Base-by-base conservation (phyloP, 2,329 filamentous ascomycete species). In the Conoideocrella luteorostrata region DNA sequence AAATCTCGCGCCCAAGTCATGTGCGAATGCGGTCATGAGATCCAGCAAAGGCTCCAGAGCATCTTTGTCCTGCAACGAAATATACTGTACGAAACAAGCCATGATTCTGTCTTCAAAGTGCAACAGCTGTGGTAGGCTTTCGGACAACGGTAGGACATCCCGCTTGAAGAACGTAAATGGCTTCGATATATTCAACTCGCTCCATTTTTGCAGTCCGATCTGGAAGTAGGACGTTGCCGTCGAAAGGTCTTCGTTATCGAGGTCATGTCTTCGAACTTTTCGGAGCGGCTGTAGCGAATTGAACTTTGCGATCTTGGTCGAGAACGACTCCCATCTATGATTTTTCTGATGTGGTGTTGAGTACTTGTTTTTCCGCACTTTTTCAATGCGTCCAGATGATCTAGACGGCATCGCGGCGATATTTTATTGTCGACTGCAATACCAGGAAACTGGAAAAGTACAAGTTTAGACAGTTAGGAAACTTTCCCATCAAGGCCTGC, bases 261-360 rank as follows among this genome's bases (percentile, higher is more conserved):
- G 81, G 57, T 86, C 82, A 69, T 94, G 79, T 62, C 85, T 84
- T 65, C 89, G 87, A 56, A 94, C 85, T 67, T 84, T 84, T 65
- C 93, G 88, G 54, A 98, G 78, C 36, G 93, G 93, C 58, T 98
- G 91, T 68, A 98, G 76, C 24, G 80, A 80, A 67, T 88, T 93
- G 59, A 97, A 78, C 64, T 90, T 93, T 50, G 87, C 80, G 62
- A 97, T 87, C 64, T 94, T 93, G 60, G 84, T 79, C 47, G 84
- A 87, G 68, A 97, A 97, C 50, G 87, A 84, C 68, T 96, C 86
- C 79, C 88, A 97, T 61, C 87, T 78, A 67, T 96, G 88, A 41
- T 88, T 85, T 60, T 88, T 90, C 49, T 84, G 82, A 53, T 89
- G 86, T 40, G 74, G 72, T 21, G 88, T 94, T 51, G 76, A 75